Percentiles rank a stretch among this genome's conserved stretches.
Evolutionary conservation across 2,329 filamentous ascomycete species (phyloP).

Genomic region (Westerdykella sp.): DNA sequence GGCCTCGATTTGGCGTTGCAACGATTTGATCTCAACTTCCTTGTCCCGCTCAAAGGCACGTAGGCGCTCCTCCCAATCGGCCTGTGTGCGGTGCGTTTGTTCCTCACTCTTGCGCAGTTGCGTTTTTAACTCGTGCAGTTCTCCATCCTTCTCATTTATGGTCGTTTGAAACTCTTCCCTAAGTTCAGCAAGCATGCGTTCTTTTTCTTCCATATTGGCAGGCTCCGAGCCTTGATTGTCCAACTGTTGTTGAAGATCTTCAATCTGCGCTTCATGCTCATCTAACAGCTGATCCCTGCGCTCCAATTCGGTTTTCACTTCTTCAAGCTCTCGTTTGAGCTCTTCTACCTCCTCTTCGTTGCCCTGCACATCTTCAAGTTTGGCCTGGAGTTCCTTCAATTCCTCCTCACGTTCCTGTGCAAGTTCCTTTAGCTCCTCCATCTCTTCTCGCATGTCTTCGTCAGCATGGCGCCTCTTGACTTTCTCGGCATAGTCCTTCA

Average conservation of each 20-base stretch:
- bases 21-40: conserved; percentile 32
- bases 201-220: conserved; percentile 25
- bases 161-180: conserved; percentile 35
- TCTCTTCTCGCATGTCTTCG: conserved; percentile 60
- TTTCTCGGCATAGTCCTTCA: conserved; percentile 75
- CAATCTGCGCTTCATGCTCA: conserved; percentile 35
- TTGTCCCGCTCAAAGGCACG: conserved; percentile 31
- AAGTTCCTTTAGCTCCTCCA: conserved; percentile 43
- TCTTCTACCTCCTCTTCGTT: conserved; percentile 34
- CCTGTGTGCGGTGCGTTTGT: conserved; percentile 20
- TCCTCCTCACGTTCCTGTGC: conserved; percentile 40
- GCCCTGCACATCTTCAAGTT: conserved; percentile 26
- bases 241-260: conserved; percentile 29
- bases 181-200: conserved; percentile 17
- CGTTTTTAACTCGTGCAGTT: conserved; percentile 33
- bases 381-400: conserved; percentile 29
- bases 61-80: conserved; percentile 29
- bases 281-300: conserved; percentile 33
- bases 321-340: conserved; percentile 29
- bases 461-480: conserved; percentile 70
- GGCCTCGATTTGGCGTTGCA: conserved; percentile 30
- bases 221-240: conserved; percentile 24
- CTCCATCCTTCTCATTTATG: conserved; percentile 45
- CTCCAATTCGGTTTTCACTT: conserved; percentile 29
- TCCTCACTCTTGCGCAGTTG: conserved; percentile 20